A percentile compares a stretch with the other conserved stretches of the same genome.
phyloP scores from a whole-genome alignment of 179 eudicot genomes.

The Beta lomatogona region DNA sequence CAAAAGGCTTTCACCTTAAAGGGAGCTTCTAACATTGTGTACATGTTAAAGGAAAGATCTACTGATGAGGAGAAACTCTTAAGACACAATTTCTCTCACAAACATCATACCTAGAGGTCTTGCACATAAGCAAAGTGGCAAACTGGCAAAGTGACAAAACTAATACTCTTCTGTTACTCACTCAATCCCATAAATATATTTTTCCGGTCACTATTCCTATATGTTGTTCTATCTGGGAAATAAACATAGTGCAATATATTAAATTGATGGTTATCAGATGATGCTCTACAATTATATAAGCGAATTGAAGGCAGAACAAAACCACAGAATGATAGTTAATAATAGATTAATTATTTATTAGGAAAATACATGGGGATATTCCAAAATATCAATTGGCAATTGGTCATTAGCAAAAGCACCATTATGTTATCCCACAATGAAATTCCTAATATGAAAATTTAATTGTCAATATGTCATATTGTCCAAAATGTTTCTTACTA shows the following conservation, averaged over 20 bases:
- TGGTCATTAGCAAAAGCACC: background rate
- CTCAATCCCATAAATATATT: background rate
- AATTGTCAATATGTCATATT: background rate
- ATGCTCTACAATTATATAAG: background rate
- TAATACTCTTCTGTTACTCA: background rate
- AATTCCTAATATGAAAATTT: background rate
- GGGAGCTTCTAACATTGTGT: background rate
- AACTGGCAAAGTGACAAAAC: background rate
- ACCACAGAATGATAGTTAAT: background rate
- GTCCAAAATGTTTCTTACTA: background rate
- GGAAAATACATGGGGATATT: background rate
- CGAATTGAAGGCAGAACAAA: background rate
- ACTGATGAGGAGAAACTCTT: background rate
- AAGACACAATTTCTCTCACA: background rate
- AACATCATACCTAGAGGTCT: background rate
- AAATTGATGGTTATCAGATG: too few relatives aligned
- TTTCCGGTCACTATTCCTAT: too few relatives aligned
- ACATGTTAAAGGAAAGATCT: background rate
- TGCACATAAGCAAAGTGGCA: too few relatives aligned
- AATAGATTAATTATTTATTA: background rate
- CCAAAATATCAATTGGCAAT: background rate
- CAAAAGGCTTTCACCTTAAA: too few relatives aligned
- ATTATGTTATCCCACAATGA: background rate
- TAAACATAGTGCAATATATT: too few relatives aligned
- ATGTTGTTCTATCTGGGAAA: too few relatives aligned